Percentiles rank a stretch among this genome's conserved stretches.
Conservation (phyloP, 2,329 filamentous ascomycete species). For the Dendrostoma leiphaemia region DNA sequence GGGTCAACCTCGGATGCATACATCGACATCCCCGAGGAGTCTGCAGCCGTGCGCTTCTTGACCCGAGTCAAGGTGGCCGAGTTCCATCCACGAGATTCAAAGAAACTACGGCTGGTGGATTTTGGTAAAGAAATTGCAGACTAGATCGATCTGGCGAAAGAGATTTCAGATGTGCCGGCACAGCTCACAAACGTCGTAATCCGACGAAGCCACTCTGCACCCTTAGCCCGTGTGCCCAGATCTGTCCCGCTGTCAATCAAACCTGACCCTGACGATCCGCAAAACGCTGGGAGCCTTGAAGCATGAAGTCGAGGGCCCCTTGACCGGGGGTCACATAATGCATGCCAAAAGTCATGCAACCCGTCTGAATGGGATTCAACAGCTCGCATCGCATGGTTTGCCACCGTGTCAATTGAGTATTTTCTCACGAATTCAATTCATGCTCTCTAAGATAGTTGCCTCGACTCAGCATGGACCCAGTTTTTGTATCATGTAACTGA, state of each 20-base stretch:
- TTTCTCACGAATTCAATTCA: background rate
- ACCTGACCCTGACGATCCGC: constrained; percentile 11
- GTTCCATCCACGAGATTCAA: constrained; percentile 64
- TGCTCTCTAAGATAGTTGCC: too few relatives aligned
- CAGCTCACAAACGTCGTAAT: too few relatives aligned
- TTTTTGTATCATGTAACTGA: too few relatives aligned
- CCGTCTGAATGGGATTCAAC: background rate
- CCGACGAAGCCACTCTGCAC: too few relatives aligned
- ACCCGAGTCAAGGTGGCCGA: constrained; percentile 65
- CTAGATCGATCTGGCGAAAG: constrained; percentile 27
- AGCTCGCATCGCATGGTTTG: background rate
- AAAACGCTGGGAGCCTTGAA: background rate
- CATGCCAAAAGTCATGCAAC: constrained; percentile 3
- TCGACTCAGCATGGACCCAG: too few relatives aligned
- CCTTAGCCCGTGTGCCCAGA: too few relatives aligned
- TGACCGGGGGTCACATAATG: constrained; percentile 3
- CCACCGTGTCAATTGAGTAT: background rate
- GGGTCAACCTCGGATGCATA: constrained; percentile 57
- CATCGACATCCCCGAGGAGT: constrained; percentile 56
- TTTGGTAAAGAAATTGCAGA: constrained; percentile 63
- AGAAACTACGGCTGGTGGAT: constrained; percentile 57
- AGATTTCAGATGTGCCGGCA: too few relatives aligned
- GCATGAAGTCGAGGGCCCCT: constrained; percentile 9
- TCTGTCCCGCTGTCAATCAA: constrained; percentile 12
- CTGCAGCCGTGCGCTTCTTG: constrained; percentile 61